phyloP scores from a whole-genome alignment of 176 grass and related monocot species.

The Tillandsia fasciculata region DNA sequence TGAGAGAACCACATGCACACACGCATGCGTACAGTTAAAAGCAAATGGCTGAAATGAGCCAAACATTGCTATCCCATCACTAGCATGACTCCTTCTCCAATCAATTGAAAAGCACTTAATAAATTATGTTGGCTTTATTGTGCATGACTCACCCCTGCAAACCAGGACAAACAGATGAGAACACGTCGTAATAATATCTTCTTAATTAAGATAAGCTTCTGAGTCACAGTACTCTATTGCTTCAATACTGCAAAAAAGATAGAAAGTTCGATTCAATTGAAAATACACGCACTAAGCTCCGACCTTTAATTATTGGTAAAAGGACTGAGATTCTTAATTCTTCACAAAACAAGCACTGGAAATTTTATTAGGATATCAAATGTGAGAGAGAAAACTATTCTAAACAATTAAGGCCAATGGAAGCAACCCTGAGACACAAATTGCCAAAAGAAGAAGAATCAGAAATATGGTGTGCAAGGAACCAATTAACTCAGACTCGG shows the following conservation, averaged over 20 bases:
- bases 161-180: not conserved
- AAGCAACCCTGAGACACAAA: slow-evolving; percentile 12
- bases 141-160: not conserved
- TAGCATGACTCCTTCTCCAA: not conserved
- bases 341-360: slow-evolving; percentile 5
- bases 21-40: not conserved
- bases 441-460: slow-evolving; percentile 4
- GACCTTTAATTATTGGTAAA: slow-evolving; percentile 9
- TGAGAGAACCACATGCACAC: not conserved
- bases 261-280: no score
- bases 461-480: slow-evolving; percentile 18
- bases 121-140: no score
- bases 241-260: no score
- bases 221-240: no score
- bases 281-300: no score
- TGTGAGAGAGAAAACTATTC: slow-evolving; percentile 9
- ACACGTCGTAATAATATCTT: not conserved
- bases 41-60: no score
- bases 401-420: slow-evolving; percentile 10
- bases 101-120: not conserved
- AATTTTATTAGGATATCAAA: slow-evolving; percentile 16
- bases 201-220: not conserved
- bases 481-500: slow-evolving; percentile 24
- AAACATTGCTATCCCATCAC: not conserved
- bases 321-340: slow-evolving; percentile 16